Percentiles rank a stretch among this genome's conserved stretches.
Conservation (phyloP, 495 filamentous ascomycete species). For the Penicillium paxilli region DNA sequence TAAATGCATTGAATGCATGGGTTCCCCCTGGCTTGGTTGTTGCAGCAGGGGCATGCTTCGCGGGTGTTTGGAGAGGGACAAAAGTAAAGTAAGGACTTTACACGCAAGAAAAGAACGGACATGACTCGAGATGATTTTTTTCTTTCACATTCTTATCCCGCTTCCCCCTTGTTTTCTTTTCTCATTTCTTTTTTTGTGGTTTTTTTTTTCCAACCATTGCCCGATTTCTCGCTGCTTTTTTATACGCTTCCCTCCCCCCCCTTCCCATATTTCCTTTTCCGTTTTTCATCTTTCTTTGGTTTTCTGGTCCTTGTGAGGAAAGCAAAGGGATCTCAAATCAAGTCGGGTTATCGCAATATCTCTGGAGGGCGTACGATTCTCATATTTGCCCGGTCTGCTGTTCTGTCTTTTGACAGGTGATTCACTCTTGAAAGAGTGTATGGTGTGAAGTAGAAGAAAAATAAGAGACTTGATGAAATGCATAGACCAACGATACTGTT, state of each 20-base stretch:
- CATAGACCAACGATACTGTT: slow-evolving; percentile 28
- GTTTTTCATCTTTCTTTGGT: slow-evolving; percentile 17
- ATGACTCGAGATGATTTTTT: slow-evolving; percentile 37
- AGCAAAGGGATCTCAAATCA: slow-evolving; percentile 19
- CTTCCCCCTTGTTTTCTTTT: slow-evolving; percentile 21
- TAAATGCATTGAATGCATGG: slow-evolving; percentile 35
- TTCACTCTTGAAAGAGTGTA: slow-evolving; percentile 14
- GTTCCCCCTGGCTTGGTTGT: slow-evolving; percentile 5
- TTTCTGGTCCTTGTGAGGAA: slow-evolving; percentile 9
- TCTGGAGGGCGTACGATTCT: slow-evolving; percentile 27
- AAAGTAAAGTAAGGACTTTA: slow-evolving; percentile 27
- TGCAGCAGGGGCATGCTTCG: slow-evolving; percentile 6
- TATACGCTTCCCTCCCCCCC: slow-evolving; percentile 19
- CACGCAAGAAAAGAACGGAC: slow-evolving; percentile 31
- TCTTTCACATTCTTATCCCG: slow-evolving; percentile 30
- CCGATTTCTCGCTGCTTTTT: slow-evolving; percentile 20
- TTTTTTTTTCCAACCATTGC: slow-evolving; percentile 19
- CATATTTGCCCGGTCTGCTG: slow-evolving; percentile 26
- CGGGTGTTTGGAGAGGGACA: slow-evolving; percentile 17
- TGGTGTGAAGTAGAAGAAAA: slow-evolving; percentile 29
- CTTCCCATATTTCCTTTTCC: slow-evolving; percentile 22
- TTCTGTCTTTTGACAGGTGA: slow-evolving; percentile 18
- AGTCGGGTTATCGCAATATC: slow-evolving; percentile 39
- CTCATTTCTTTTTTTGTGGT: too few relatives aligned
- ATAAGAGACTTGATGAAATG: slow-evolving; percentile 34